Percentiles rank a stretch among this genome's conserved stretches.
phyloP scores from a whole-genome alignment of 2,329 filamentous ascomycete genomes.

The Cladosporium sp. region DNA sequence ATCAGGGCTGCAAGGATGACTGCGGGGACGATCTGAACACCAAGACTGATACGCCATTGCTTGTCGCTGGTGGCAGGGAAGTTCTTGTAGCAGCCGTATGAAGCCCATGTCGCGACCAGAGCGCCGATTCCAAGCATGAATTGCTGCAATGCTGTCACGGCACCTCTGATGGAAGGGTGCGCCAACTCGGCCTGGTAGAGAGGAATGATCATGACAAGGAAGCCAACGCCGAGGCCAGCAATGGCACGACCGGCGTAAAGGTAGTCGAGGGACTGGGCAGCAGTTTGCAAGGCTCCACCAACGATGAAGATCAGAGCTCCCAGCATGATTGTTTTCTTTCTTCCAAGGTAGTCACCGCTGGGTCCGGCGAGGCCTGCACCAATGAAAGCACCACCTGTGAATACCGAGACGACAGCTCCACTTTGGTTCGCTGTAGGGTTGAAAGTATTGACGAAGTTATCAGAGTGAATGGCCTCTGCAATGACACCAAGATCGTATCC shows the following conservation, averaged over 20 bases:
- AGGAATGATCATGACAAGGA: constrained; percentile 66
- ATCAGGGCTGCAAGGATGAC: constrained; percentile 66
- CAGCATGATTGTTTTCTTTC: constrained; percentile 70
- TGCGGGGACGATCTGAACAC: constrained; percentile 71
- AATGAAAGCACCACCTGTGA: constrained; percentile 74
- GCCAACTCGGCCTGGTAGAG: constrained; percentile 78
- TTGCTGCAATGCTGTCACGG: constrained; percentile 74
- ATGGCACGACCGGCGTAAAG: constrained; percentile 66
- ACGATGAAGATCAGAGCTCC: constrained; percentile 72
- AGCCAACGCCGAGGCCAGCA: constrained; percentile 53
- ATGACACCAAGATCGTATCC: constrained; percentile 64
- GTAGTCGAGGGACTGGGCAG: constrained; percentile 59
- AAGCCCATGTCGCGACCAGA: constrained; percentile 72
- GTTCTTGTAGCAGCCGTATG: constrained; percentile 62
- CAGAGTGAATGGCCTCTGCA: constrained; percentile 55
- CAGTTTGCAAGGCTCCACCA: constrained; percentile 73
- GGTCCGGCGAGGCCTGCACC: constrained; percentile 67
- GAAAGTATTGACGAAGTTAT: constrained; percentile 47
- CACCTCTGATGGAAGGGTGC: constrained; percentile 75
- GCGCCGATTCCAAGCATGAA: constrained; percentile 81
- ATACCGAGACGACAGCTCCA: constrained; percentile 74
- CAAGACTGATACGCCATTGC: constrained; percentile 66
- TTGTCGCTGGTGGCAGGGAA: constrained; percentile 51
- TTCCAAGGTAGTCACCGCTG: constrained; percentile 64
- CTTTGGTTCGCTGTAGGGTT: constrained; percentile 43